Conservation (phyloP, 805 yeast genomes). For the Metschnikowia noctiluminum region DNA sequence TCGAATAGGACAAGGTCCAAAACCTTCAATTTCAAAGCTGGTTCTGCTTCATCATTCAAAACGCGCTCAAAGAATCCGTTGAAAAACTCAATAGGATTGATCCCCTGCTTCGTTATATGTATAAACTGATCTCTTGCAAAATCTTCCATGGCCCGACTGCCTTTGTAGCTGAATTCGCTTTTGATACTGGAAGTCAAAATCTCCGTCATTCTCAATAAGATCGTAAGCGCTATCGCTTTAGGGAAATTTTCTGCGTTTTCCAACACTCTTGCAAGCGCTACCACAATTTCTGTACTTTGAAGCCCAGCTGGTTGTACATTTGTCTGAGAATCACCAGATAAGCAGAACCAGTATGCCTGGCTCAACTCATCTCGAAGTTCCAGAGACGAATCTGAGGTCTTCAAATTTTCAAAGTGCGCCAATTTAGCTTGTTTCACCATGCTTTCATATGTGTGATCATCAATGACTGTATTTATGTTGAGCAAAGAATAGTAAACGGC, state of each 20-base stretch:
- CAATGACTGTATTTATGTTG: conserved; percentile 29
- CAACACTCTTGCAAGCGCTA: conserved; percentile 12
- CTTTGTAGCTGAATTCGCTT: conserved; percentile 31
- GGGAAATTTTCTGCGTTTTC: conserved; percentile 18
- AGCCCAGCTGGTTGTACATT: not conserved
- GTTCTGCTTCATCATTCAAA: not conserved
- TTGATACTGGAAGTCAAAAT: conserved; percentile 18
- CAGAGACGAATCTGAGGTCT: not conserved
- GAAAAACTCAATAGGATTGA: conserved; percentile 24
- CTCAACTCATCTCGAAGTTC: conserved; percentile 21
- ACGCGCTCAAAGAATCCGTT: conserved; percentile 12
- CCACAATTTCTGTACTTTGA: not conserved
- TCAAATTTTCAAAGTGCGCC: conserved; percentile 5
- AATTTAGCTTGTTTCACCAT: conserved; percentile 27
- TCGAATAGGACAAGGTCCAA: conserved; percentile 39
- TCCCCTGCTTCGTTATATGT: conserved; percentile 37
- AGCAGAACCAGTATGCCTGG: conserved; percentile 31
- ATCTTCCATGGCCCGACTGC: conserved; percentile 36
- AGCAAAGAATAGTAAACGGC: conserved; percentile 32
- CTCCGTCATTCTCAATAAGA: conserved; percentile 29
- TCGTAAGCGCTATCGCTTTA: conserved; percentile 29
- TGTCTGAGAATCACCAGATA: conserved; percentile 6
- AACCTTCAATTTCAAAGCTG: conserved; percentile 11
- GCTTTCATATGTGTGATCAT: conserved; percentile 25
- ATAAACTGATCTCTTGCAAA: conserved; percentile 22